Conservation (phyloP, 2,329 filamentous ascomycete species). For the Endocalyx cinctus region DNA sequence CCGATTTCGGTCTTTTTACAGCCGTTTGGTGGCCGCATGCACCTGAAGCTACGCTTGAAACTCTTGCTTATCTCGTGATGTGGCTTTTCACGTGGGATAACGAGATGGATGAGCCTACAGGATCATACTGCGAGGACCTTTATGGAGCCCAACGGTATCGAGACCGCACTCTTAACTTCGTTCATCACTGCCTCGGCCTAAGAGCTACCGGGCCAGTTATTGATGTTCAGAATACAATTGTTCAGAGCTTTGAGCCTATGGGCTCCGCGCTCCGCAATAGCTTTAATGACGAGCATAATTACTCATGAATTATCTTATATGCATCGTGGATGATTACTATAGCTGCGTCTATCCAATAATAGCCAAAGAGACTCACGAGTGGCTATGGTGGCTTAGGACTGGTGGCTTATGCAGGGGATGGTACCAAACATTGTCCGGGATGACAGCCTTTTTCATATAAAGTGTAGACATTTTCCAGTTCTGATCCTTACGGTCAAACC, state of each 20-base stretch:
- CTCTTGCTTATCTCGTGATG: constrained; percentile 14
- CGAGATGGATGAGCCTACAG: constrained; percentile 17
- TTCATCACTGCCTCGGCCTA: constrained; percentile 5
- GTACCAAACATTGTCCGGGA: no score
- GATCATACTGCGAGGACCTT: constrained; percentile 12
- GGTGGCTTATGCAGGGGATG: no score
- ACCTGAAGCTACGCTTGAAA: constrained; percentile 10
- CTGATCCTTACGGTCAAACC: no score
- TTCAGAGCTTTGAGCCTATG: constrained; percentile 15
- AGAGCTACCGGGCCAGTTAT: not conserved
- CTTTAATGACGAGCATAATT: no score
- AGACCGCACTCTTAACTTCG: constrained; percentile 9
- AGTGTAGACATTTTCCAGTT: no score
- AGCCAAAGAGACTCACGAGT: no score
- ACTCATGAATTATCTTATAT: no score
- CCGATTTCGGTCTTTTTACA: constrained; percentile 18
- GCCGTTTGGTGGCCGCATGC: constrained; percentile 21
- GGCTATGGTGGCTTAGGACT: no score
- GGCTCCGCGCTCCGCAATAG: constrained; percentile 14
- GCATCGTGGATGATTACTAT: no score
- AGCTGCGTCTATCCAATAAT: no score
- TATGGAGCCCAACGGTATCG: constrained; percentile 13
- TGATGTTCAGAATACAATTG: constrained; percentile 7
- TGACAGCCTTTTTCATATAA: no score
- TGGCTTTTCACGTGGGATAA: constrained; percentile 24